phyloP scores from a whole-genome alignment of 768 basidiomycete species.

The Termitomyces sp. region DNA sequence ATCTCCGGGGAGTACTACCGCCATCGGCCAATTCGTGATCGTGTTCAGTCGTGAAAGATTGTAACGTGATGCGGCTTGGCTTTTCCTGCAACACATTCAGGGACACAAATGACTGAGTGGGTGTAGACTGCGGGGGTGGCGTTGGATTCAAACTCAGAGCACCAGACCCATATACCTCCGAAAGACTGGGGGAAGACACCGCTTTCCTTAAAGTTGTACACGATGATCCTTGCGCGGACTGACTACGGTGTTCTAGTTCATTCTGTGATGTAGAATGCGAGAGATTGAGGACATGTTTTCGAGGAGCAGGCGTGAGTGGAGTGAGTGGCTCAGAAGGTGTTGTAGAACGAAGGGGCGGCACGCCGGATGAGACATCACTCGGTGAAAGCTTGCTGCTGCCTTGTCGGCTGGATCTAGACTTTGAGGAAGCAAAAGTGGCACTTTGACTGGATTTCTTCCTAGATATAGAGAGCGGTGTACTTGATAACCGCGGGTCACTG shows the following conservation, averaged over 20 bases:
- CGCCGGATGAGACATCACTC: constrained; percentile 23
- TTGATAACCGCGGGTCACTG: constrained; percentile 25
- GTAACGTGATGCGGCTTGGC: constrained; percentile 19
- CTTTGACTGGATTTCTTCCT: constrained; percentile 25
- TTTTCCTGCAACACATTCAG: constrained; percentile 20
- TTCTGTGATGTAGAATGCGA: constrained; percentile 57
- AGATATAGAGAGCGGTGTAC: constrained; percentile 17
- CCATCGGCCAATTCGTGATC: constrained; percentile 32
- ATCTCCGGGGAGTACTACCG: constrained; percentile 34
- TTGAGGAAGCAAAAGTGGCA: constrained; percentile 19
- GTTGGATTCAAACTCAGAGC: constrained; percentile 27
- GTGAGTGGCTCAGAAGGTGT: constrained; percentile 57
- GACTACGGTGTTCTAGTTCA: constrained; percentile 26
- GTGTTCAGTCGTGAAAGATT: constrained; percentile 35
- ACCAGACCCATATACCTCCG: constrained; percentile 36
- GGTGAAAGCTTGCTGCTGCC: constrained; percentile 18
- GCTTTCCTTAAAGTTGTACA: constrained; percentile 35
- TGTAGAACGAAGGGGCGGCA: constrained; percentile 53
- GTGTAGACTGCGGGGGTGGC: constrained; percentile 38
- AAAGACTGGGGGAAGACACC: constrained; percentile 50
- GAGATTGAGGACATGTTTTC: constrained; percentile 42
- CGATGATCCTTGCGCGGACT: constrained; percentile 1
- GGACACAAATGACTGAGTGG: constrained; percentile 21
- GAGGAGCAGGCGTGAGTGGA: constrained; percentile 64
- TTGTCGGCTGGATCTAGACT: constrained; percentile 22